Evolutionary conservation across 352 stramenopile species (phyloP).

Genomic region (Phytopythium mirpurense): DNA sequence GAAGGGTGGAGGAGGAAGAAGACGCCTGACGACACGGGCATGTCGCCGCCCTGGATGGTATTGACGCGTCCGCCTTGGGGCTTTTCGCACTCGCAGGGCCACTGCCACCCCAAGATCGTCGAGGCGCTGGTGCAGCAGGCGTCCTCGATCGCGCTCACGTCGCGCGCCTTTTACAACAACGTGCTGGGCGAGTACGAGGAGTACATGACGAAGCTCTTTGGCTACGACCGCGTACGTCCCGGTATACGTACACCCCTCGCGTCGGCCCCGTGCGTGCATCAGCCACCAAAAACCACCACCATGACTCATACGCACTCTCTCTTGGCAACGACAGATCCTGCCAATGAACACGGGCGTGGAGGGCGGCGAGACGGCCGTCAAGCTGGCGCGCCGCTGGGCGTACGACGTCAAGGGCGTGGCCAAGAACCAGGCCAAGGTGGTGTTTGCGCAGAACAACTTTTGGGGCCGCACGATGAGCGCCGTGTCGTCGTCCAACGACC

Average conservation of each 20-base stretch:
- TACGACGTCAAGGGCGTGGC: constrained; percentile 97
- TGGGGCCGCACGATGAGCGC: constrained; percentile 98
- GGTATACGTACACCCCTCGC: too few relatives aligned
- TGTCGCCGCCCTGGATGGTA: too few relatives aligned
- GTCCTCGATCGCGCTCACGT: constrained; percentile 94
- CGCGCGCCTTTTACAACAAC: constrained; percentile 98
- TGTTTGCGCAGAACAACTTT: constrained; percentile 99
- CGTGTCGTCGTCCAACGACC: constrained; percentile 94
- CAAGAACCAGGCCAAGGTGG: constrained; percentile 86
- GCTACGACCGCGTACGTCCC: constrained; percentile 89
- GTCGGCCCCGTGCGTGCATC: too few relatives aligned
- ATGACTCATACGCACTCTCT: too few relatives aligned
- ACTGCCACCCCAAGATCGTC: constrained; percentile 98
- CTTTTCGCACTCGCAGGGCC: constrained; percentile 80
- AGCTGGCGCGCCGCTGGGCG: constrained; percentile 94
- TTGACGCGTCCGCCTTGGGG: too few relatives aligned
- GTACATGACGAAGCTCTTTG: constrained; percentile 96
- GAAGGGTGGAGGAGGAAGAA: too few relatives aligned
- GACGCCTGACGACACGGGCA: too few relatives aligned
- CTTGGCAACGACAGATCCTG: constrained; percentile 88
- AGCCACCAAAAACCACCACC: too few relatives aligned
- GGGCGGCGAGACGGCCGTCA: constrained; percentile 97
- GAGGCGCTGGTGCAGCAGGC: constrained; percentile 92
- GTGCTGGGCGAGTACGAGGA: constrained; percentile 96
- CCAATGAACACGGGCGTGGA: constrained; percentile 99